Percentiles rank a stretch among this genome's conserved stretches.
Conservation (phyloP, 148 eudicot genomes). For the Amaranthus palmeri region DNA sequence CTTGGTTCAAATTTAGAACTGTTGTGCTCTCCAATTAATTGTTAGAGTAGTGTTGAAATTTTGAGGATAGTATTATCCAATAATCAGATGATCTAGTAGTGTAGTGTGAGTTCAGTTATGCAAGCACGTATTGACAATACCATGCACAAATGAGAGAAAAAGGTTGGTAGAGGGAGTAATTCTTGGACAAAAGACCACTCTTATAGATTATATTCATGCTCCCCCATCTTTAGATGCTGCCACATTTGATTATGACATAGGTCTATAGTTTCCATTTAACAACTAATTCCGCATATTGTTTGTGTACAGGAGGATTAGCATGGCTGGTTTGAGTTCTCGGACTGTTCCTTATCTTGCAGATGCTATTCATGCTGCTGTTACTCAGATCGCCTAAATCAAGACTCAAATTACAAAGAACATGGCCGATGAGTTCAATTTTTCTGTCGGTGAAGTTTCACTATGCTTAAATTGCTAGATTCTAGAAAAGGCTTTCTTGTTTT, state of each 20-base stretch:
- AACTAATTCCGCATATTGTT: not conserved
- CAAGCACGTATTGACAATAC: not conserved
- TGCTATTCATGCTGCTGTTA: slow-evolving; percentile 92
- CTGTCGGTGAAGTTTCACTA: not conserved
- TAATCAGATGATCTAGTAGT: not conserved
- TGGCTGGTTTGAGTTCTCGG: slow-evolving; percentile 93
- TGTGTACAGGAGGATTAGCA: slow-evolving; percentile 84
- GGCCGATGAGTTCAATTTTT: not conserved
- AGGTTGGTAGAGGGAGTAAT: not conserved
- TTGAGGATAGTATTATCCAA: not conserved
- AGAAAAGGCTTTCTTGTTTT: not conserved
- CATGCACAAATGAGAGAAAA: no score
- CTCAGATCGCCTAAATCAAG: slow-evolving; percentile 36
- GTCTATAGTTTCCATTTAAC: not conserved
- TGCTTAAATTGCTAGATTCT: not conserved
- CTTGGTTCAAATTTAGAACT: no score
- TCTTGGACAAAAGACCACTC: not conserved
- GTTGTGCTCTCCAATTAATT: not conserved
- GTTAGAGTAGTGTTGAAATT: not conserved
- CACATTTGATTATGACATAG: not conserved
- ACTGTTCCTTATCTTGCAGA: slow-evolving; percentile 90
- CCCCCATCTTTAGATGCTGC: not conserved
- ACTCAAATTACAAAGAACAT: not conserved
- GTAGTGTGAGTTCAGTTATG: not conserved
- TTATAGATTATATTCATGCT: not conserved